Percentiles rank a stretch among this genome's conserved stretches.
These are phyloP conservation scores for Jaltomata sinuosa DNA, from an alignment of 257 asterid genomes.

Conservation along the genomic window DNA sequence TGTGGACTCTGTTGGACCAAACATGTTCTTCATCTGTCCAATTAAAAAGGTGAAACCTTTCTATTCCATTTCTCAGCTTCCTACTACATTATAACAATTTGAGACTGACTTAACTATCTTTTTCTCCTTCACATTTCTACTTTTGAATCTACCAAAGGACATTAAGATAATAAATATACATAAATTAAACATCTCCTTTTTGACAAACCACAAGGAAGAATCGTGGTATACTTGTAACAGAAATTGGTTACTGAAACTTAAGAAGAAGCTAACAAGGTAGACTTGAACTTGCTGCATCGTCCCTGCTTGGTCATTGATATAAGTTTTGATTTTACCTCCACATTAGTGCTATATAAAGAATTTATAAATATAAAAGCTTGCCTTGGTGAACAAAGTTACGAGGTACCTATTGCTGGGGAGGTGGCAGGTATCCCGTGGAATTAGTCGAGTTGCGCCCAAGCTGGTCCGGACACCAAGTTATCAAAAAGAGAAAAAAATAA, in stretches of 20 bases:
- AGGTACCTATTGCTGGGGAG: background rate
- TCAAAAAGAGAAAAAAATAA: no score
- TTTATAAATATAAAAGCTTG: background rate
- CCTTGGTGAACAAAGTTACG: background rate
- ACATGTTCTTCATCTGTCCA: slow-evolving; percentile 28
- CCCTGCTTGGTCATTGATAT: background rate
- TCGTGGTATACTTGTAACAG: background rate
- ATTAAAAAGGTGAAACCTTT: slow-evolving; percentile 29
- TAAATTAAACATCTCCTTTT: background rate
- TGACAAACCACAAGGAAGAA: background rate
- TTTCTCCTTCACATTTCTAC: background rate
- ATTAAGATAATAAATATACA: background rate
- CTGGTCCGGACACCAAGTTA: background rate
- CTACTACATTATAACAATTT: background rate
- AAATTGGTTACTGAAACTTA: background rate
- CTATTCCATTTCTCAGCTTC: background rate
- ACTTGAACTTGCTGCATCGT: background rate
- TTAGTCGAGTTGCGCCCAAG: background rate
- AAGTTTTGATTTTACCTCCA: background rate
- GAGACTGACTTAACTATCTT: background rate
- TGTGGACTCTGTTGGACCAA: slow-evolving; percentile 30
- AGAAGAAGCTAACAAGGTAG: background rate
- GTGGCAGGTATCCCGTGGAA: no score
- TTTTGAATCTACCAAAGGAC: background rate
- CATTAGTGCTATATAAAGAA: background rate